Evolutionary conservation across 1,284 basidiomycete species (phyloP).

Genomic region (Trametes polyzona): DNA sequence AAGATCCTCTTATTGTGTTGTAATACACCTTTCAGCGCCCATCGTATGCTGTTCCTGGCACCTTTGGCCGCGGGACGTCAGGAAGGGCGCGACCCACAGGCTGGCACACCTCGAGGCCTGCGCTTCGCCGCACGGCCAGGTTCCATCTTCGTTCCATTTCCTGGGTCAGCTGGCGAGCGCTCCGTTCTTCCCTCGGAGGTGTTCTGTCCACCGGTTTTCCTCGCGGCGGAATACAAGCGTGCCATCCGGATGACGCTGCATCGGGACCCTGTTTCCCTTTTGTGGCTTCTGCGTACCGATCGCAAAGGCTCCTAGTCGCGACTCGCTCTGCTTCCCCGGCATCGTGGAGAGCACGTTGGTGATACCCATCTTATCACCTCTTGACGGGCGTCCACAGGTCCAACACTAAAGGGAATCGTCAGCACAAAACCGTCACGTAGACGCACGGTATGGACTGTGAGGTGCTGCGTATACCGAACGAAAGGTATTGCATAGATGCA

Average conservation of each 20-base stretch:
- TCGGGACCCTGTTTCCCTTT: slow-evolving; percentile 11
- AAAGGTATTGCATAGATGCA: background rate
- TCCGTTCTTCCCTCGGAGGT: slow-evolving; percentile 25
- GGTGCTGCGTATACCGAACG: too few relatives aligned
- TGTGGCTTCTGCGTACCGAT: background rate
- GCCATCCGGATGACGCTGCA: slow-evolving; percentile 8
- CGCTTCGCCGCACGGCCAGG: slow-evolving; percentile 9
- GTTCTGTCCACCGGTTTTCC: slow-evolving; percentile 12
- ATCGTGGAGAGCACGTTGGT: slow-evolving; percentile 21
- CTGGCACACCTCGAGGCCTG: slow-evolving; percentile 15
- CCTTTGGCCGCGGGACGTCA: background rate
- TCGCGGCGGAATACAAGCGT: slow-evolving; percentile 6
- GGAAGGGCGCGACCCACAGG: slow-evolving; percentile 1
- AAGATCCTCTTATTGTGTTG: slow-evolving; percentile 23
- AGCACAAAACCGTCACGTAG: too few relatives aligned
- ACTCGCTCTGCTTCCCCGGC: slow-evolving; percentile 20
- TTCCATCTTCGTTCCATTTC: slow-evolving; percentile 11
- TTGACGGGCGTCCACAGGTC: background rate
- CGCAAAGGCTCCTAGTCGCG: slow-evolving; percentile 10
- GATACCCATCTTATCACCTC: slow-evolving; percentile 13
- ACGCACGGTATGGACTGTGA: too few relatives aligned
- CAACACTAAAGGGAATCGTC: background rate
- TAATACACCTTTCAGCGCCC: slow-evolving; percentile 11
- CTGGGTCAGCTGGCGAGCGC: slow-evolving; percentile 19
- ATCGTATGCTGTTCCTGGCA: background rate